phyloP scores from a whole-genome alignment of 2,329 filamentous ascomycete species.

The Ophiocordyceps camponoti-saundersi region DNA sequence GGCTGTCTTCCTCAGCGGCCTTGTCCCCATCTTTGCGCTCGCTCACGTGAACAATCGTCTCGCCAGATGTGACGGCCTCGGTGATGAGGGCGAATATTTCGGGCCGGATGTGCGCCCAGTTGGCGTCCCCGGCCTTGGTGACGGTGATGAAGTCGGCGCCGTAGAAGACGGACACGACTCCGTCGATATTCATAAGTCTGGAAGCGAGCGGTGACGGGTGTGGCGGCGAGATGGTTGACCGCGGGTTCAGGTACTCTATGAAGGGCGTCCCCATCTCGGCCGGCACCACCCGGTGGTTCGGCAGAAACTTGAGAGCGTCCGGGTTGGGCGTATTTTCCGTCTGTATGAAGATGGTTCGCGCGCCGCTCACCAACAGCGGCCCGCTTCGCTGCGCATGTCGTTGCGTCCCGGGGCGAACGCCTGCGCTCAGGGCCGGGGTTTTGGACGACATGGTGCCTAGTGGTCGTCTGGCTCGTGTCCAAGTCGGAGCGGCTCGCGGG shows the following conservation, averaged over 20 bases:
- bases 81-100: slow-evolving; percentile 93
- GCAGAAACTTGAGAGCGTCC: slow-evolving; percentile 93
- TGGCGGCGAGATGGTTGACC: slow-evolving; percentile 74
- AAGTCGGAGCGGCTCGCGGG: slow-evolving; percentile 8
- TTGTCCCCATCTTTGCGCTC: slow-evolving; percentile 40
- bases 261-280: slow-evolving; percentile 56
- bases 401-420: slow-evolving; percentile 4
- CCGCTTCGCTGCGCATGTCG: neutral
- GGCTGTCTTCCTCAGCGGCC: slow-evolving; percentile 40
- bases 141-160: slow-evolving; percentile 93
- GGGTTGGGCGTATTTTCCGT: slow-evolving; percentile 87
- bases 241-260: slow-evolving; percentile 80
- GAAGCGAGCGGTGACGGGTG: slow-evolving; percentile 84
- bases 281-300: slow-evolving; percentile 75
- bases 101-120: slow-evolving; percentile 89
- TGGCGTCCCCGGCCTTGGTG: slow-evolving; percentile 71
- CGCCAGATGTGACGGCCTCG: slow-evolving; percentile 72
- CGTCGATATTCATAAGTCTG: slow-evolving; percentile 82
- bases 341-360: slow-evolving; percentile 88
- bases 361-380: slow-evolving; percentile 11
- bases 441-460: slow-evolving; percentile 10
- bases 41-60: slow-evolving; percentile 58
- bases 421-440: slow-evolving; percentile 5
- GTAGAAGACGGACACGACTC: slow-evolving; percentile 89
- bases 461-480: slow-evolving; percentile 7